phyloP scores from a whole-genome alignment of 2,329 filamentous ascomycete species.

The Pseudopithomyces chartarum region DNA sequence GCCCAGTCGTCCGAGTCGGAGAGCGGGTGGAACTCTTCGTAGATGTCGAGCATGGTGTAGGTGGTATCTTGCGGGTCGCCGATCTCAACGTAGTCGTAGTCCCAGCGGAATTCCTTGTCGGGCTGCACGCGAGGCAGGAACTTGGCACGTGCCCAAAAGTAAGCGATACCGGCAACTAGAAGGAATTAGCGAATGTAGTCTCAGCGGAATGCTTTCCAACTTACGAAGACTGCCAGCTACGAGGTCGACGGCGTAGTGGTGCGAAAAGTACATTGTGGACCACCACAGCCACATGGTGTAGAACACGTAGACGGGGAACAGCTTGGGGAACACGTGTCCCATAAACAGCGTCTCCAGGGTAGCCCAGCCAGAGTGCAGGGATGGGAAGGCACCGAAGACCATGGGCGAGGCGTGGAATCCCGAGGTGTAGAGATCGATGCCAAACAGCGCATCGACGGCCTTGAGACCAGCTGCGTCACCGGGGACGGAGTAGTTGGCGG shows the following conservation, averaged over 20 bases:
- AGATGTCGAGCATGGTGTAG: slow-evolving; percentile 61
- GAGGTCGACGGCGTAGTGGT: slow-evolving; percentile 94
- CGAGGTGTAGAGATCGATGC: slow-evolving; percentile 90
- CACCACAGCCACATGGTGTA: slow-evolving; percentile 97
- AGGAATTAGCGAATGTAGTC: slow-evolving; percentile 24
- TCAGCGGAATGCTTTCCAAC: slow-evolving; percentile 5
- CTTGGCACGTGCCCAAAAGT: slow-evolving; percentile 78
- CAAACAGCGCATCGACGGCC: slow-evolving; percentile 86
- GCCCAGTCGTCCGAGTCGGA: slow-evolving; percentile 89
- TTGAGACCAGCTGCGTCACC: slow-evolving; percentile 89
- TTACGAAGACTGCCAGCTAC: slow-evolving; percentile 76
- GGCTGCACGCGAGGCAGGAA: slow-evolving; percentile 82
- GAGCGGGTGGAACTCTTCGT: slow-evolving; percentile 56
- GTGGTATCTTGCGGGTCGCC: slow-evolving; percentile 66
- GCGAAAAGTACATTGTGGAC: slow-evolving; percentile 97
- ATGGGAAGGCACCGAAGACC: slow-evolving; percentile 94
- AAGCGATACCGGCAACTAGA: slow-evolving; percentile 69
- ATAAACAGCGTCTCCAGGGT: slow-evolving; percentile 91
- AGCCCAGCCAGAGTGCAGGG: slow-evolving; percentile 86
- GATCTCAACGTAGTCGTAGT: slow-evolving; percentile 90
- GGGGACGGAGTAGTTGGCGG: slow-evolving; percentile 88
- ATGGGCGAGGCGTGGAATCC: slow-evolving; percentile 88
- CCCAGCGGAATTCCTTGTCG: slow-evolving; percentile 89
- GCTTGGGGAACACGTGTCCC: slow-evolving; percentile 85
- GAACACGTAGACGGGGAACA: slow-evolving; percentile 77